These are phyloP conservation scores for Boletus sp. DNA, from an alignment of 768 basidiomycete genomes.

Conservation along the genomic window DNA sequence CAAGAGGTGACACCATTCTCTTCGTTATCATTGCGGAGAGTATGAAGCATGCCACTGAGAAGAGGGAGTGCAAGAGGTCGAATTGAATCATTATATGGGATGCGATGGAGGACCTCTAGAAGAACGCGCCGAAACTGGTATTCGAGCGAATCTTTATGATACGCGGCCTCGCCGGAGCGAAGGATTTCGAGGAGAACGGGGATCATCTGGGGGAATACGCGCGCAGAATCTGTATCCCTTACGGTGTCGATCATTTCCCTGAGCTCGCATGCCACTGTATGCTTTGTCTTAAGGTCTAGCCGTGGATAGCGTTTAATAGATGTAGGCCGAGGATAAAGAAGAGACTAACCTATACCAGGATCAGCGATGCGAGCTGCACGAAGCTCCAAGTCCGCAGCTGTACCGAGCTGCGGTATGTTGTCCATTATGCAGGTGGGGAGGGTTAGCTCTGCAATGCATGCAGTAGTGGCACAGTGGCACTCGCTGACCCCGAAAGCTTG, in stretches of 20 bases:
- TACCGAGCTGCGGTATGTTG: constrained; percentile 41
- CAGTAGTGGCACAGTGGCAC: too few relatives aligned
- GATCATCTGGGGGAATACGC: constrained; percentile 70
- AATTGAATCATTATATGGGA: constrained; percentile 79
- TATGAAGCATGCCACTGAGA: constrained; percentile 77
- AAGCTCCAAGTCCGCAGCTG: constrained; percentile 63
- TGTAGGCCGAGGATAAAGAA: neutral
- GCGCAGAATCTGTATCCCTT: constrained; percentile 68
- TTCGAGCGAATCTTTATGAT: constrained; percentile 64
- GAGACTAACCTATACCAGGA: constrained; percentile 60
- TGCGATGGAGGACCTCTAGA: constrained; percentile 85
- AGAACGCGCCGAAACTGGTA: constrained; percentile 85
- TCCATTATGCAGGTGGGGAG: constrained; percentile 36
- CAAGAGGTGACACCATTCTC: constrained; percentile 89
- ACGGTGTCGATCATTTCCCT: constrained; percentile 80
- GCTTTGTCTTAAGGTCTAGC: constrained; percentile 69
- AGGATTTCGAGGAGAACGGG: constrained; percentile 72
- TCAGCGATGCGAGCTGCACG: constrained; percentile 73
- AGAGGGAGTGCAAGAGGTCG: constrained; percentile 65
- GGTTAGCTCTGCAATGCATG: neutral
- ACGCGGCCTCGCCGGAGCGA: constrained; percentile 63
- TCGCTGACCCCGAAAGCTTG: constrained; percentile 30
- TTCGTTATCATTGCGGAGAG: constrained; percentile 90
- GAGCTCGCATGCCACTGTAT: constrained; percentile 70
- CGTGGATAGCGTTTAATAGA: constrained; percentile 1